Evolutionary conservation across 2,329 filamentous ascomycete species (phyloP).

Genomic region (Blumeriella jaapii): DNA sequence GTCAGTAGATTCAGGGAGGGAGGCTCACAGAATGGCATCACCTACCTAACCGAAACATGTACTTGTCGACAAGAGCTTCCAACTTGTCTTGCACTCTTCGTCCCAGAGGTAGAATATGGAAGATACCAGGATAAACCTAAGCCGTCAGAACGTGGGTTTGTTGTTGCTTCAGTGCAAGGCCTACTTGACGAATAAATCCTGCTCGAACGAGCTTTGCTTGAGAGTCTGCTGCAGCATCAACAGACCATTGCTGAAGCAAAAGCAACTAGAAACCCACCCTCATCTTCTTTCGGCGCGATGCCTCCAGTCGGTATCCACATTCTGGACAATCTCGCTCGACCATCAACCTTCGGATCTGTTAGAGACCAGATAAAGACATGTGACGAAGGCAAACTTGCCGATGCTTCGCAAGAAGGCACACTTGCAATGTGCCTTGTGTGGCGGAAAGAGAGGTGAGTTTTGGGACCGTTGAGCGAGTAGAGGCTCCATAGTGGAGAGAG

Average conservation of each 20-base stretch:
- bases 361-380: background rate
- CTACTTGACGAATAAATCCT: constrained; percentile 62
- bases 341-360: constrained; percentile 35
- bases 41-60: constrained; percentile 68
- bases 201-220: constrained; percentile 58
- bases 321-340: constrained; percentile 52
- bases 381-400: constrained; percentile 1
- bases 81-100: constrained; percentile 81
- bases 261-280: too few relatives aligned
- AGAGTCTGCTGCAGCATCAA: too few relatives aligned
- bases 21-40: background rate
- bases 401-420: background rate
- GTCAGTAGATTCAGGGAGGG: constrained; percentile 1
- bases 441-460: background rate
- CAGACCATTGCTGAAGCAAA: too few relatives aligned
- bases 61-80: constrained; percentile 72
- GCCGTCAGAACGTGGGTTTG: constrained; percentile 3
- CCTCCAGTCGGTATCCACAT: constrained; percentile 73
- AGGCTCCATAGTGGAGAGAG: background rate
- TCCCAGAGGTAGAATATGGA: constrained; percentile 82
- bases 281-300: constrained; percentile 44
- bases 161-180: background rate
- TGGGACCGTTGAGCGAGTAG: background rate
- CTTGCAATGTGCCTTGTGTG: background rate
- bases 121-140: constrained; percentile 77